These are phyloP conservation scores for Cryptococcus neoformans DNA, from an alignment of 1,284 basidiomycete species.

Conservation along the genomic window DNA sequence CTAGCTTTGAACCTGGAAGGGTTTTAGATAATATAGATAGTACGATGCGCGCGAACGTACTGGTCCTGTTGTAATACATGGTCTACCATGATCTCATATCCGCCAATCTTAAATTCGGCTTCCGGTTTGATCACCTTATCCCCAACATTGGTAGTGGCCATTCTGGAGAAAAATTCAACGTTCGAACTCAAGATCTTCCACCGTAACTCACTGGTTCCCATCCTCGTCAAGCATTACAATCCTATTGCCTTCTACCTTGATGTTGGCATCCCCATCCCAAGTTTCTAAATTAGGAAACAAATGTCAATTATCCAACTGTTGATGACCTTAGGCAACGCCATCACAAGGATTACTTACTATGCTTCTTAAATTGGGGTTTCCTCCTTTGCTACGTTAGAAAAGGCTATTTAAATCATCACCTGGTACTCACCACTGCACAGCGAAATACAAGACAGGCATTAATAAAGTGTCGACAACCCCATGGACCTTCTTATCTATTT, in stretches of 20 bases:
- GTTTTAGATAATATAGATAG: conserved; percentile 2
- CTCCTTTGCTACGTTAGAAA: conserved; percentile 29
- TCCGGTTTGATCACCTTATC: conserved; percentile 21
- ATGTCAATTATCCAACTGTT: not conserved
- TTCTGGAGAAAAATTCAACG: conserved; percentile 15
- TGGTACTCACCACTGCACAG: conserved; percentile 44
- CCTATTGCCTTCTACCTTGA: conserved; percentile 58
- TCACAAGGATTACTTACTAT: conserved; percentile 38
- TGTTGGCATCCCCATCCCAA: conserved; percentile 53
- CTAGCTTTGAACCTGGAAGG: conserved; percentile 23
- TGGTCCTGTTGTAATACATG: conserved; percentile 24
- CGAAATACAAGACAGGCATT: conserved; percentile 27
- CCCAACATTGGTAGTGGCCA: conserved; percentile 27
- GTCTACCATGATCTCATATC: conserved; percentile 59
- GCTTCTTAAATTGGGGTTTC: conserved; percentile 47
- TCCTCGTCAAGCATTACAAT: conserved; percentile 52
- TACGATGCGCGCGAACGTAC: conserved; percentile 20
- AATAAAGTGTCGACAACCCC: conserved; percentile 1
- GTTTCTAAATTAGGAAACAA: conserved; percentile 33
- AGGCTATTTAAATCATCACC: not conserved
- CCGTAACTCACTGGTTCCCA: conserved; percentile 37
- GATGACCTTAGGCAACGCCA: not conserved
- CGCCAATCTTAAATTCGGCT: conserved; percentile 58
- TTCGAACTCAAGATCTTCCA: not conserved
- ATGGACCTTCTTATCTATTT: conserved; percentile 25